Evolutionary conservation across 768 basidiomycete genomes (phyloP), one percentile per base, ranked within the genome.

Genomic region (Psilocybe subaeruginosa): DNA sequence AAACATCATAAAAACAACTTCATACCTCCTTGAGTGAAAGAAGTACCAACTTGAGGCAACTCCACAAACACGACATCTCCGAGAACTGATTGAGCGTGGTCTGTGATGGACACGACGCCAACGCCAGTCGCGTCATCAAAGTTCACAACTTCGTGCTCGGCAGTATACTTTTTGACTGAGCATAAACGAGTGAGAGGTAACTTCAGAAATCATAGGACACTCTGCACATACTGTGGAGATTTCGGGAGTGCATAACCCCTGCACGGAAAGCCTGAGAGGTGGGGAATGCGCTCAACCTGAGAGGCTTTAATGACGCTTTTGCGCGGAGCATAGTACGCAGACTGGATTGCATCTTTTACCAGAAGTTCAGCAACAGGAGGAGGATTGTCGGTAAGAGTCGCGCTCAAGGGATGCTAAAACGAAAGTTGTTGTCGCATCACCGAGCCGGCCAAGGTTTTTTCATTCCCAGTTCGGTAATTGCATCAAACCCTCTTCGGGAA

Each of bases 11-110:
- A 19, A 29, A 19, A 29, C 64, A 41, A 59, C 12, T 46, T 67
- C 94, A 68, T 66, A 96, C 96, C 93, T 67, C 91, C 93, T 74
- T 90, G 79, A 7, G 71, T 70, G 56, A 98, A 78, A 60, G 83
- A 72, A 0, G 82, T 78, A 4, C 91, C 95, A 8, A 82, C 70
- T 8, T 71, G 67, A 1, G 93, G 92, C 51, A 99, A 83, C 73
- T 99, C 97, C 51, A 99, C 95, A 77, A 93, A 99, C 50, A 99
- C 97, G 54, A 99, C 94, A 73, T 99, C 97, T 33, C 97, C 97
- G 2, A 99, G 83, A 35, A 89, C 87, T 52, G 88, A 82, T 74
- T 98, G 95, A 1, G 97, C 97, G 71, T 97, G 91, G 71, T 97
- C 80, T 14, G 97, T 98, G 71, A 99, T 92, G 46, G 86, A 85